Evolutionary conservation across 345 rosid species (phyloP), one percentile per base, ranked within the genome.

Genomic region (Eucalyptus dawsonii): DNA sequence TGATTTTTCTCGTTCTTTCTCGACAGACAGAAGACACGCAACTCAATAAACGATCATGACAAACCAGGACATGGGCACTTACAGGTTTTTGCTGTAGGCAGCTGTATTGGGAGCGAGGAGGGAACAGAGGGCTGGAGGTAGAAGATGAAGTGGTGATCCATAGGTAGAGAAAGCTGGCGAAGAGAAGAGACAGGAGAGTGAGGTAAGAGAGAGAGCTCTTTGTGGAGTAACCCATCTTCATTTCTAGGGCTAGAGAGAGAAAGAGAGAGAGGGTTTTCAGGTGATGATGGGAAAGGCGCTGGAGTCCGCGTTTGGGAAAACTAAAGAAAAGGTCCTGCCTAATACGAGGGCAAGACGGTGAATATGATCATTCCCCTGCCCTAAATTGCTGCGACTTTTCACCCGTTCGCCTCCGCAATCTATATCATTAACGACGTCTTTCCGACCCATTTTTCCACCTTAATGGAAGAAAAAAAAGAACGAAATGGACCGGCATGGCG

Each of bases 101-200:
- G 85, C 7, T 37, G 81, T 19, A 37, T 34, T 37, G 81, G 81
- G 27, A 37, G 14, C 12, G 81, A 3, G 22, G 40, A 34, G 45
- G 81, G 2, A 72, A 21, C 83, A 76, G 42, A 76, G 47, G 47
- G 83, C 2, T 76, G 42, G 83, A 76, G 85, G 47, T 47, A 34
- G 87, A 50, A 50, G 54, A 47, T 1, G 56, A 49, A 14, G 65
- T 10, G 25, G 65, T 50, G 40, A 90, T 21, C 80, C 86, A 92
- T 21, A 95, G 87, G 50, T 89, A 96, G 87, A 95, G 49, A 17
- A 86, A 86, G 24, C 92, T 94, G 47, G 91, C 85, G 11, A 94
- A 88, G 90, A 94, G 89, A 22, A 95, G 88, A 51, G 86, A 88
- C 62, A 91, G n/a, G 31, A 89, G 44, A 5, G 91, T 76, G 4